phyloP scores from a whole-genome alignment of 2,329 filamentous ascomycete species.

The Bipolaris cookei region DNA sequence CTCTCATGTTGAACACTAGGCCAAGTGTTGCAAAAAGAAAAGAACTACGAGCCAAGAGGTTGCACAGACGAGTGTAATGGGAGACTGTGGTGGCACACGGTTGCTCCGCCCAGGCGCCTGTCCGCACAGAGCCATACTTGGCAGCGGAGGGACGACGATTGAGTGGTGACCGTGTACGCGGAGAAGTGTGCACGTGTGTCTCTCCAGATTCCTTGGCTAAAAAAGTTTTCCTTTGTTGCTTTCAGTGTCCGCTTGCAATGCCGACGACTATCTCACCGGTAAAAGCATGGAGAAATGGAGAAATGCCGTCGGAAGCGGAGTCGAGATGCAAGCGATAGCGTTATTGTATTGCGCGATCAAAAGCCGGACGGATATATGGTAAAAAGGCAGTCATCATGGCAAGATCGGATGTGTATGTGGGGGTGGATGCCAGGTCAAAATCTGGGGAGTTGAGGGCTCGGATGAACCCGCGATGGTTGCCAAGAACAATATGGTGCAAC shows the following conservation, averaged over 20 bases:
- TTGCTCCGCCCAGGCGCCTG: conserved; percentile 9
- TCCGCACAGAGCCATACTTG: conserved; percentile 11
- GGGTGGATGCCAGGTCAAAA: background rate
- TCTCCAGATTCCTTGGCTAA: conserved; percentile 3
- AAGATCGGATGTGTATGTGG: background rate
- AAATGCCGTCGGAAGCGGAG: too few relatives aligned
- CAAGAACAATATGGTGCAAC: background rate
- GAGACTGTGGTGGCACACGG: conserved; percentile 8
- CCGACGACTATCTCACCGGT: too few relatives aligned
- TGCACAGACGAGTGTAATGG: conserved; percentile 2
- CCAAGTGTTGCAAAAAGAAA: background rate
- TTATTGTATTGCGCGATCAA: too few relatives aligned
- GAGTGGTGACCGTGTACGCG: background rate
- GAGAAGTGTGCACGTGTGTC: conserved; percentile 4
- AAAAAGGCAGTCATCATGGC: too few relatives aligned
- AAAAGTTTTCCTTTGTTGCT: background rate
- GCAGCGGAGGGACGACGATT: conserved; percentile 6
- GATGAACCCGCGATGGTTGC: conserved; percentile 1
- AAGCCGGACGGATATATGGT: too few relatives aligned
- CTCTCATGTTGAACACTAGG: too few relatives aligned
- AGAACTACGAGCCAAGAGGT: conserved; percentile 3
- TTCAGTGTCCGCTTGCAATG: too few relatives aligned
- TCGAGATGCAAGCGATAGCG: background rate
- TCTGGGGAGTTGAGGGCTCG: background rate
- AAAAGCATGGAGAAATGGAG: too few relatives aligned